Percentiles rank a stretch among this genome's conserved stretches.
These are phyloP conservation scores for Xerocomellus chrysenteron DNA, from an alignment of 768 basidiomycete genomes.

Conservation along the genomic window DNA sequence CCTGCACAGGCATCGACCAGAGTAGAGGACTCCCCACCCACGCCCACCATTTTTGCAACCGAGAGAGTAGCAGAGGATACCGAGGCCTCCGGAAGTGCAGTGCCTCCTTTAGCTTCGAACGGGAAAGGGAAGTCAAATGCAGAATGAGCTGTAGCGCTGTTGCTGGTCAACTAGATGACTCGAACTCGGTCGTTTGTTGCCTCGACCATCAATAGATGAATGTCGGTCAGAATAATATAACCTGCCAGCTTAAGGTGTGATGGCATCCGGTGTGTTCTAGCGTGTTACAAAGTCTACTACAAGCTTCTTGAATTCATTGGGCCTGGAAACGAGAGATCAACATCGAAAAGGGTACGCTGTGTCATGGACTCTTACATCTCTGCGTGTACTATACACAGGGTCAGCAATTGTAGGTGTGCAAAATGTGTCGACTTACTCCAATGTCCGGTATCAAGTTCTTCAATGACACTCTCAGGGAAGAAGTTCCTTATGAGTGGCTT, in stretches of 20 bases:
- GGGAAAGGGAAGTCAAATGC: background rate
- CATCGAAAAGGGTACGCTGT: background rate
- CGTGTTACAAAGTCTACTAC: conserved; percentile 28
- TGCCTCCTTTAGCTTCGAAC: background rate
- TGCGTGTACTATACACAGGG: conserved; percentile 61
- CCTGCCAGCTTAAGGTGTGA: background rate
- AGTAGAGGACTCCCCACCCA: conserved; percentile 26
- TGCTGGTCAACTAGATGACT: background rate
- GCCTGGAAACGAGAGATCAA: conserved; percentile 32
- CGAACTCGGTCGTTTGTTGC: background rate
- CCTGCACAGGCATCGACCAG: conserved; percentile 31
- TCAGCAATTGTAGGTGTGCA: conserved; percentile 5
- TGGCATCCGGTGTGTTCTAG: conserved; percentile 13
- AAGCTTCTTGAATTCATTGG: conserved; percentile 54
- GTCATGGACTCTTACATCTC: conserved; percentile 49
- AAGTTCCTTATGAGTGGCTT: conserved; percentile 57
- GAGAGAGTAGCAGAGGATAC: conserved; percentile 1
- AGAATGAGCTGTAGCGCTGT: background rate
- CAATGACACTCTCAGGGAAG: conserved; percentile 69
- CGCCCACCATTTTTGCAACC: conserved; percentile 13
- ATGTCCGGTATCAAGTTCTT: conserved; percentile 73
- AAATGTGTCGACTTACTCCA: conserved; percentile 61
- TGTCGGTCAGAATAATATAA: background rate
- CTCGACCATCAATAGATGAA: background rate
- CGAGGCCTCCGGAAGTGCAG: background rate